These are phyloP conservation scores for Rubia peregrina DNA, from an alignment of 305 asterid species.

Conservation along the genomic window DNA sequence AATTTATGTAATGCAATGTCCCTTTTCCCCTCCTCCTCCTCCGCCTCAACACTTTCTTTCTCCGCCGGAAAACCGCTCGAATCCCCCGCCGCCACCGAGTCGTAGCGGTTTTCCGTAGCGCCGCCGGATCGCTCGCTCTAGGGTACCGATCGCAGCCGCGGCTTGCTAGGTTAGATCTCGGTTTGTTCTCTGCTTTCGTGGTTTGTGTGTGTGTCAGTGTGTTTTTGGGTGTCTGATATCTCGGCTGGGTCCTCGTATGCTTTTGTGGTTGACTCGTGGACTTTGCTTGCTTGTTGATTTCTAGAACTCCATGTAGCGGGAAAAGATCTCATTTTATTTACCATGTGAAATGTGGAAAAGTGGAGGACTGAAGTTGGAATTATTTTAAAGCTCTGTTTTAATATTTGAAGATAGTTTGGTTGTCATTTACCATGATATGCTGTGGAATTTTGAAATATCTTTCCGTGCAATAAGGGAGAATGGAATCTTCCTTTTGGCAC, in stretches of 20 bases:
- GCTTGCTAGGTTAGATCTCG: slow-evolving; percentile 15
- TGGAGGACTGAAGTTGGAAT: not conserved
- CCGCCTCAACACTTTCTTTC: not conserved
- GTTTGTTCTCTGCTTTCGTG: not conserved
- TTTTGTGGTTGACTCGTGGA: not conserved
- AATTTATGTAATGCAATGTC: too few species aligned
- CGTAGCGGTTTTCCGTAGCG: slow-evolving; percentile 25
- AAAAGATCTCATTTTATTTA: not conserved
- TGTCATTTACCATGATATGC: not conserved
- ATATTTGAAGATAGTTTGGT: not conserved
- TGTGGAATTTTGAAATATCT: slow-evolving; percentile 9
- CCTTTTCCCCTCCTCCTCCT: slow-evolving; percentile 5
- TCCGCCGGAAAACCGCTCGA: slow-evolving; percentile 26
- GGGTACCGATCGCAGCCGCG: slow-evolving; percentile 5
- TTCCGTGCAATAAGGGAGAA: slow-evolving; percentile 2
- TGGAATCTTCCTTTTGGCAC: slow-evolving; percentile 11
- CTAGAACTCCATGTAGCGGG: not conserved
- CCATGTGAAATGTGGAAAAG: not conserved
- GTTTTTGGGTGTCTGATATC: not conserved
- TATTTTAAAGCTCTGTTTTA: not conserved
- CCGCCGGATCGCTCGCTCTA: slow-evolving; percentile 7
- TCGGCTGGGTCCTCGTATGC: not conserved
- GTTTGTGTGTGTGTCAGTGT: not conserved
- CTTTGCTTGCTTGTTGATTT: not conserved
- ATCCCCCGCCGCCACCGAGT: not conserved